Evolutionary conservation across 345 rosid species (phyloP).

Genomic region (Mangifera indica): DNA sequence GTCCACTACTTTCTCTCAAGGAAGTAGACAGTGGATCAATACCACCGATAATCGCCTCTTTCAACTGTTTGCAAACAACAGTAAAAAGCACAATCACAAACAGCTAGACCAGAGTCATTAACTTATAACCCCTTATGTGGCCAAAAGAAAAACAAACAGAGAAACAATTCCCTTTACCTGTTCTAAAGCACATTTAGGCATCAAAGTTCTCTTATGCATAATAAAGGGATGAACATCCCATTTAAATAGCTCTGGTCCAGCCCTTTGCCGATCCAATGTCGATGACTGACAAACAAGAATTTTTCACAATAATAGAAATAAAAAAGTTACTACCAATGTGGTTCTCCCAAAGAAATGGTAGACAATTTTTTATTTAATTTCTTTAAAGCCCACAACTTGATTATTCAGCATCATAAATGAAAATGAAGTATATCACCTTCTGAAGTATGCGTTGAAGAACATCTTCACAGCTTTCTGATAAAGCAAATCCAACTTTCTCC

Average conservation of each 20-base stretch:
- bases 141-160: conserved; percentile 8
- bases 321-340: neutral
- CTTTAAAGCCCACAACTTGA: neutral
- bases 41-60: conserved; percentile 38
- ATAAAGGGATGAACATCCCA: conserved; percentile 52
- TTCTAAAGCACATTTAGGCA: conserved; percentile 48
- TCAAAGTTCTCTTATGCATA: conserved; percentile 45
- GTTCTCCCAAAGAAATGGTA: neutral
- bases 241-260: conserved; percentile 38
- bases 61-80: conserved; percentile 41
- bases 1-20: conserved; percentile 36
- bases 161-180: conserved; percentile 33
- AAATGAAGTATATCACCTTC: conserved; percentile 31
- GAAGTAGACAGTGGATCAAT: conserved; percentile 29
- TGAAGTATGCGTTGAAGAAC: conserved; percentile 37
- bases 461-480: conserved; percentile 44
- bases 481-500: conserved; percentile 28
- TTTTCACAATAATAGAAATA: neutral
- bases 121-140: neutral
- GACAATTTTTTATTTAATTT: neutral
- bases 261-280: conserved; percentile 28
- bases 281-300: conserved; percentile 28
- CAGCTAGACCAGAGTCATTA: neutral
- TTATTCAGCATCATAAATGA: neutral
- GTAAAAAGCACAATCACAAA: conserved; percentile 9